These are phyloP conservation scores for Pulveroboletus frians DNA, from an alignment of 768 basidiomycete genomes.

Conservation along the genomic window DNA sequence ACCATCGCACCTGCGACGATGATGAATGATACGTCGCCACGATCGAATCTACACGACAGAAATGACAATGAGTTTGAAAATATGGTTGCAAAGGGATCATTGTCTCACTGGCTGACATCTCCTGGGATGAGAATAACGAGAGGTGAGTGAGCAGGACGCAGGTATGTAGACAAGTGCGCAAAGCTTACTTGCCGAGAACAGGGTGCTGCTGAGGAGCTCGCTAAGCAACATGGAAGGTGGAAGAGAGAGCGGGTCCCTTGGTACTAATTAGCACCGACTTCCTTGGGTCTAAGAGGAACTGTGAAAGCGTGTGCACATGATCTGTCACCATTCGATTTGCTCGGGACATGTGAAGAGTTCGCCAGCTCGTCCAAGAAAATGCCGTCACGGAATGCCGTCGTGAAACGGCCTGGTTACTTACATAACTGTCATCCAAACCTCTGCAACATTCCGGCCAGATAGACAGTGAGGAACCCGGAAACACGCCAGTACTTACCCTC, in stretches of 20 bases:
- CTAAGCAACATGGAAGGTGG: slow-evolving; percentile 9
- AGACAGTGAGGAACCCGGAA: neutral
- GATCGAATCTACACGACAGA: slow-evolving; percentile 48
- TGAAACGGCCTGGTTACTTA: neutral
- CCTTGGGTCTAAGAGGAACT: neutral
- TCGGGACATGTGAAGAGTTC: neutral
- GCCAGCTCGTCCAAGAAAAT: neutral
- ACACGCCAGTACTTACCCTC: neutral
- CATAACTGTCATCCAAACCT: neutral
- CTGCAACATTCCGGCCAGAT: neutral
- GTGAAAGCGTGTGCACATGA: neutral
- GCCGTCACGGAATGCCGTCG: too few relatives aligned
- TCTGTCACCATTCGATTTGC: neutral
- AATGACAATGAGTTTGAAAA: slow-evolving; percentile 4
- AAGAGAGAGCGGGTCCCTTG: neutral
- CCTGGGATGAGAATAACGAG: slow-evolving; percentile 13
- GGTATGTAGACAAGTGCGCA: slow-evolving; percentile 2
- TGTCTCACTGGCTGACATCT: slow-evolving; percentile 26
- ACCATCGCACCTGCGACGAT: slow-evolving; percentile 66
- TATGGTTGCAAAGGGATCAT: neutral
- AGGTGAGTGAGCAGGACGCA: neutral
- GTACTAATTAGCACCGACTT: neutral
- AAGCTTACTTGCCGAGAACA: slow-evolving; percentile 14
- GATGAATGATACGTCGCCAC: slow-evolving; percentile 69
- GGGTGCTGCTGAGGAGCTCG: neutral